Percentiles rank a stretch among this genome's conserved stretches.
Evolutionary conservation across 1,284 basidiomycete species (phyloP).

Genomic region (Melampsora abietis-canadensis): DNA sequence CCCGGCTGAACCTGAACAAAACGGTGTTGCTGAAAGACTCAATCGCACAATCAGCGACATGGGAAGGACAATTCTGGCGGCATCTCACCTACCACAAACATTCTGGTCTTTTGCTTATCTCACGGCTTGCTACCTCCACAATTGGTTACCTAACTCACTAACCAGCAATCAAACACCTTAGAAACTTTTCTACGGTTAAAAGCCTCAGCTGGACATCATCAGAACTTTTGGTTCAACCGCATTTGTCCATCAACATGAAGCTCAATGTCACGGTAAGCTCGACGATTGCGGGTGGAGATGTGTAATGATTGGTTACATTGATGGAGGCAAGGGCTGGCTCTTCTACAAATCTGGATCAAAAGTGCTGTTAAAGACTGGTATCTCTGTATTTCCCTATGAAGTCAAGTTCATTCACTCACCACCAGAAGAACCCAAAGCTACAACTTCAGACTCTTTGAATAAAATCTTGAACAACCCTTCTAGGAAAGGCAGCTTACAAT

Average conservation of each 20-base stretch:
- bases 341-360: neutral
- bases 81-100: neutral
- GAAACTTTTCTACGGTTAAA: neutral
- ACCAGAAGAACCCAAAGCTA: too few relatives aligned
- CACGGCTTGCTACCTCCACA: neutral
- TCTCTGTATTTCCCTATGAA: too few relatives aligned
- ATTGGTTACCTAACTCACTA: conserved; percentile 13
- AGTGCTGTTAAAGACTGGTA: too few relatives aligned
- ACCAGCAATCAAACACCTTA: conserved; percentile 1
- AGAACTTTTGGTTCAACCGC: neutral
- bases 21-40: conserved; percentile 7
- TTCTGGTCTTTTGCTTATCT: conserved; percentile 14
- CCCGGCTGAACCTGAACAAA: conserved; percentile 20
- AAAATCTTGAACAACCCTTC: too few relatives aligned
- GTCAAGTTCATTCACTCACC: too few relatives aligned
- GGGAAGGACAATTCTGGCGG: conserved; percentile 10
- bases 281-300: neutral
- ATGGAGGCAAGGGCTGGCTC: conserved; percentile 5
- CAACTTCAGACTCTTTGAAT: too few relatives aligned
- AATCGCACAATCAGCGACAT: conserved; percentile 11
- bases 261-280: neutral
- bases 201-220: conserved; percentile 3
- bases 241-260: conserved; percentile 3
- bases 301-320: too few relatives aligned
- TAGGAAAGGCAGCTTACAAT: too few relatives aligned